Evolutionary conservation across 257 asterid species (phyloP).

Genomic region (Datura wrightii): DNA sequence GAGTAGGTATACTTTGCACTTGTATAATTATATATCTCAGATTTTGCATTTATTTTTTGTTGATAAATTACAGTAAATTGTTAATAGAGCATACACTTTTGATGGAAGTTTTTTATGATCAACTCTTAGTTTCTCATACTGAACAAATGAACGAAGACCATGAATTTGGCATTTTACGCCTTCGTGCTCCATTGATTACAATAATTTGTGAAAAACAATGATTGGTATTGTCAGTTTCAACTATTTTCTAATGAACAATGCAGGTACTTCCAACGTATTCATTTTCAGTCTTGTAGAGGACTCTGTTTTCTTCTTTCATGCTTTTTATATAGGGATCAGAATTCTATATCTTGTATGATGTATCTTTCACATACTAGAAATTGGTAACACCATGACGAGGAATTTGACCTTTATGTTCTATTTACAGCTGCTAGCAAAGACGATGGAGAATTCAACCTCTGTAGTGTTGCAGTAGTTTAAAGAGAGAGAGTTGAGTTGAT

Average conservation of each 20-base stretch:
- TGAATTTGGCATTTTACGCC: background rate
- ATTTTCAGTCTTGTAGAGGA: no score
- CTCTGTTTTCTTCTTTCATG: background rate
- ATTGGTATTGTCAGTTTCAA: background rate
- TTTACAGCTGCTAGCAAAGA: no score
- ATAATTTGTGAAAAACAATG: background rate
- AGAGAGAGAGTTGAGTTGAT: background rate
- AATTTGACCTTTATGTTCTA: background rate
- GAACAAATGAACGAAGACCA: background rate
- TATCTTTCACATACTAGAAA: background rate
- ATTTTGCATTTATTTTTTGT: background rate
- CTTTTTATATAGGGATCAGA: background rate
- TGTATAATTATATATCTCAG: background rate
- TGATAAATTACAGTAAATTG: slow-evolving; percentile 16
- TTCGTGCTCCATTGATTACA: background rate
- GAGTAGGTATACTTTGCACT: slow-evolving; percentile 23
- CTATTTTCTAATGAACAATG: no score
- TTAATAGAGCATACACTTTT: background rate
- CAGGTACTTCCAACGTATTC: no score
- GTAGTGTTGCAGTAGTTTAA: no score
- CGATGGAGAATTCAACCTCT: no score
- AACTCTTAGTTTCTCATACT: background rate
- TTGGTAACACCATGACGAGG: background rate
- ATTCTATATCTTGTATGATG: background rate
- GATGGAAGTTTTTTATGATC: background rate